Percentiles rank a stretch among this genome's conserved stretches.
Evolutionary conservation across 73 alveolate species (phyloP).

Genomic region (Tetrahymena thermophila): DNA sequence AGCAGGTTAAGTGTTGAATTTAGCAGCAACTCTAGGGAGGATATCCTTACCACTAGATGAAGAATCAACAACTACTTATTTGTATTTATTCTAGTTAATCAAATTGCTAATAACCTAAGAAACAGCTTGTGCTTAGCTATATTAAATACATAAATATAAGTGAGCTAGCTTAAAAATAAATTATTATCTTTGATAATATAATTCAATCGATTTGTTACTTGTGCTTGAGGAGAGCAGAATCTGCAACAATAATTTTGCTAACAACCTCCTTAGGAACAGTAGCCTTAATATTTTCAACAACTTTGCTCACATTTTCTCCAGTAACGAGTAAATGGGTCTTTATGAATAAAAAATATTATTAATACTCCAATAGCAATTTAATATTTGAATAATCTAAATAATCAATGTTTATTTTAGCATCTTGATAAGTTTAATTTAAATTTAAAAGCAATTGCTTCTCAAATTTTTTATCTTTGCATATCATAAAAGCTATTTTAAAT

Average conservation of each 20-base stretch:
- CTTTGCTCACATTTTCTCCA: slow-evolving; percentile 3
- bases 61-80: slow-evolving; percentile 51
- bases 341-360: neutral
- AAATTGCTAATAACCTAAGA: slow-evolving; percentile 32
- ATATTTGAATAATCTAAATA: too few species aligned
- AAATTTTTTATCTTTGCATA: too few species aligned
- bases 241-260: slow-evolving; percentile 31
- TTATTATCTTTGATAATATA: neutral
- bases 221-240: slow-evolving; percentile 39
- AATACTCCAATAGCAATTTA: neutral
- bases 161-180: neutral
- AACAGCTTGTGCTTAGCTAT: slow-evolving; percentile 41
- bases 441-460: neutral
- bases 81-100: slow-evolving; percentile 30
- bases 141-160: neutral
- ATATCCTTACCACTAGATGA: slow-evolving; percentile 68
- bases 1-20: slow-evolving; percentile 69
- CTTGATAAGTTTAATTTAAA: neutral
- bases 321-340: slow-evolving; percentile 17
- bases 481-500: too few species aligned
- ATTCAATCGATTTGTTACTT: slow-evolving; percentile 7
- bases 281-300: slow-evolving; percentile 4
- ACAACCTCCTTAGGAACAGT: slow-evolving; percentile 30
- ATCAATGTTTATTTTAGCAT: neutral
- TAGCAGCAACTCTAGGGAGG: slow-evolving; percentile 82